These are phyloP conservation scores for Lindgomyces ingoldianus DNA, from an alignment of 495 filamentous ascomycete species.

Conservation along the genomic window DNA sequence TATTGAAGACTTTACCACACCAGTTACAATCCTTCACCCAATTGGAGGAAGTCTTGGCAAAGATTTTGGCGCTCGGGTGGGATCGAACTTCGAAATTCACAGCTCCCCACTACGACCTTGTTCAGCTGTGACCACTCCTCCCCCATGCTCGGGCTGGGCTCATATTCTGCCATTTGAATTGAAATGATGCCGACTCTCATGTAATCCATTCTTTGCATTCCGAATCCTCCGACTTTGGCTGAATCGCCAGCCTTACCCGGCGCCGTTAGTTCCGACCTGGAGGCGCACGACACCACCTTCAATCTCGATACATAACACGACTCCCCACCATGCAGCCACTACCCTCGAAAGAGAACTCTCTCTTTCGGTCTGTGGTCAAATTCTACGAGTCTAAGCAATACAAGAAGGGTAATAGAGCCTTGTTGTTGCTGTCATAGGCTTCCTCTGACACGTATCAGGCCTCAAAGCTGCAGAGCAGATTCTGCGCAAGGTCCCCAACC, in stretches of 20 bases:
- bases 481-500: constrained; percentile 86
- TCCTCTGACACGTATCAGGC: constrained; percentile 53
- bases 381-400: constrained; percentile 98
- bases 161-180: too few species aligned
- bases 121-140: too few species aligned
- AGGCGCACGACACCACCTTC: background rate
- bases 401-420: constrained; percentile 72
- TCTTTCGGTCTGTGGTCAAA: constrained; percentile 92
- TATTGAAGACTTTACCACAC: too few species aligned
- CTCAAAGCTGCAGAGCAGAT: constrained; percentile 94
- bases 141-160: too few species aligned
- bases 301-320: background rate
- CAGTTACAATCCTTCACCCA: too few species aligned
- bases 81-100: too few species aligned
- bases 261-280: constrained; percentile 3
- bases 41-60: too few species aligned
- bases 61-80: too few species aligned
- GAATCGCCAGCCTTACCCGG: background rate
- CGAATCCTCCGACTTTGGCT: background rate
- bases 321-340: constrained; percentile 69
- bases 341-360: constrained; percentile 82
- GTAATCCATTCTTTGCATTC: background rate
- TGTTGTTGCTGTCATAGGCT: constrained; percentile 2
- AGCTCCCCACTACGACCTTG: too few species aligned
- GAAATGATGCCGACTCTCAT: background rate